phyloP scores from a whole-genome alignment of 768 basidiomycete genomes.

The Kwoniella europaea region DNA sequence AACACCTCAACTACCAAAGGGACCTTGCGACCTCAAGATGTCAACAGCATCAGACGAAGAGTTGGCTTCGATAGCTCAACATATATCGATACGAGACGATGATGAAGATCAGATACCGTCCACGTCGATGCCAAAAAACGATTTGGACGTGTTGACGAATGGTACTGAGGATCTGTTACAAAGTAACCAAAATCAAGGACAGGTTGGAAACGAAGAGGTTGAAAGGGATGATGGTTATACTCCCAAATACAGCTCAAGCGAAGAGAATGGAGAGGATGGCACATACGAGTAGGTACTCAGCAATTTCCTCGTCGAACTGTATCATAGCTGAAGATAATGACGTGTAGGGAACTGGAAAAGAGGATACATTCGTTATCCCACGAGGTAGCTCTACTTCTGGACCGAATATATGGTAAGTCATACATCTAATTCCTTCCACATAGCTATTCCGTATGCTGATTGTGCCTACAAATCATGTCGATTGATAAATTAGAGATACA shows the following conservation, averaged over 20 bases:
- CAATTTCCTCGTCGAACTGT: not conserved
- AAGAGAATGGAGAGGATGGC: not conserved
- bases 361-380: constrained; percentile 13
- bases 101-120: not conserved
- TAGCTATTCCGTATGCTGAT: not conserved
- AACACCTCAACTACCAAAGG: not conserved
- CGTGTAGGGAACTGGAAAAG: constrained; percentile 9
- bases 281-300: constrained; percentile 1
- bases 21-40: not conserved
- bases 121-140: not conserved
- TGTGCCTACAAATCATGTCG: not conserved
- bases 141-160: constrained; percentile 19
- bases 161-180: not conserved
- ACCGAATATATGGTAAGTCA: constrained; percentile 41
- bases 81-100: constrained; percentile 15
- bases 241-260: not conserved
- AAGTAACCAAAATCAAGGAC: not conserved
- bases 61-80: constrained; percentile 16
- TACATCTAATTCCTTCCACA: not conserved
- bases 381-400: constrained; percentile 19
- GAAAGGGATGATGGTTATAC: not conserved
- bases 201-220: not conserved
- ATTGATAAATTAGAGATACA: constrained; percentile 71
- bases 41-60: constrained; percentile 23
- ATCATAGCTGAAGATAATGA: not conserved